phyloP scores from a whole-genome alignment of 768 basidiomycete species.

The Pleurotus cornucopiae region DNA sequence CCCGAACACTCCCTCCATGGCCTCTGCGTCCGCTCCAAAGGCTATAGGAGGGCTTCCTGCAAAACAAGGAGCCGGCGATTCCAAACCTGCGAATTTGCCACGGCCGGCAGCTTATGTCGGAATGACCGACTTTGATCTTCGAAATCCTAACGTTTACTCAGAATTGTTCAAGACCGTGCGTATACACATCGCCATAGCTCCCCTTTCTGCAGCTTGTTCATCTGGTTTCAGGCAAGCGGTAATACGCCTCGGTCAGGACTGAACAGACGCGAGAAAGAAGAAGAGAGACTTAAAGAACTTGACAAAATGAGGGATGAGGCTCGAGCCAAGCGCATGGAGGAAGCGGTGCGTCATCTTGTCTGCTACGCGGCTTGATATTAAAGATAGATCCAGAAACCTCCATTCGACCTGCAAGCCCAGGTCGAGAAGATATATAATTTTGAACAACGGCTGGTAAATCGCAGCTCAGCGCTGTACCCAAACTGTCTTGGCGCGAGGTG shows the following conservation, averaged over 20 bases:
- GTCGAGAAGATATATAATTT: constrained; percentile 59
- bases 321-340: constrained; percentile 47
- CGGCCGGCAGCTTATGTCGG: constrained; percentile 37
- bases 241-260: constrained; percentile 40
- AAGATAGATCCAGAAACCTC: constrained; percentile 29
- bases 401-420: constrained; percentile 56
- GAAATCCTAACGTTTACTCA: constrained; percentile 58
- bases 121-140: constrained; percentile 58
- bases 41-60: constrained; percentile 13
- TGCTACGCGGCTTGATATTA: not conserved
- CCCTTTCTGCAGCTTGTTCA: not conserved
- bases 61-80: constrained; percentile 21
- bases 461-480: constrained; percentile 55
- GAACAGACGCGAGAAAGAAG: constrained; percentile 50
- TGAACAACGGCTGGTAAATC: constrained; percentile 50
- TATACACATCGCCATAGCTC: constrained; percentile 6
- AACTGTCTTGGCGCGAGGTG: constrained; percentile 58
- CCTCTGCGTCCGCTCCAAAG: constrained; percentile 18
- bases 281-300: constrained; percentile 65
- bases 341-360: constrained; percentile 40
- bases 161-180: constrained; percentile 57
- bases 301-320: constrained; percentile 70
- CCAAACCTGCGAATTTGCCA: constrained; percentile 20
- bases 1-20: constrained; percentile 18
- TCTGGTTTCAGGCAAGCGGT: constrained; percentile 31